A percentile compares a stretch with the other conserved stretches of the same genome.
These are phyloP conservation scores for Fraxinus anomala DNA, from an alignment of 257 asterid genomes.

Conservation along the genomic window DNA sequence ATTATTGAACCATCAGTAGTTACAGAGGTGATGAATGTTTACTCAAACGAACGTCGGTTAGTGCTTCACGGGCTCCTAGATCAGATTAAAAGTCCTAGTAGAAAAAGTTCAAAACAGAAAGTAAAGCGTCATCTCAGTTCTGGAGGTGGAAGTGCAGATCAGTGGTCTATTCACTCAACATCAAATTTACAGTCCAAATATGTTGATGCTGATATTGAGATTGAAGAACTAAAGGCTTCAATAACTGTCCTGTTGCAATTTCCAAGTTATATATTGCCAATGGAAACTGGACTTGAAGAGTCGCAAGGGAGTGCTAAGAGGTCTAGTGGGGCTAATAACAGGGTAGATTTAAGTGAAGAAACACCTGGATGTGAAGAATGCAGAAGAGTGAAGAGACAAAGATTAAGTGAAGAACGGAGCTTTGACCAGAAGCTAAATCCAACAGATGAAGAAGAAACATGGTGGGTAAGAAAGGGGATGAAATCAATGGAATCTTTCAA, in stretches of 20 bases:
- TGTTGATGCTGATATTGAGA: conserved; percentile 44
- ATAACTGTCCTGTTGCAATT: conserved; percentile 64
- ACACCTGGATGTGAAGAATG: conserved; percentile 96
- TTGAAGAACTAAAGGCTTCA: conserved; percentile 74
- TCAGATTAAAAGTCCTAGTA: conserved; percentile 30
- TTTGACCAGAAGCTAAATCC: conserved; percentile 48
- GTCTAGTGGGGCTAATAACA: conserved; percentile 46
- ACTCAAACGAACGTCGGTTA: conserved; percentile 80
- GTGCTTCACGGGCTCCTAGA: conserved; percentile 66
- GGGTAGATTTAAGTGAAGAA: conserved; percentile 63
- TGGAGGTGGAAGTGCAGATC: conserved; percentile 51
- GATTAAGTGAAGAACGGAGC: conserved; percentile 68
- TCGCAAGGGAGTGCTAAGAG: conserved; percentile 52
- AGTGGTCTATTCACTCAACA: conserved; percentile 49
- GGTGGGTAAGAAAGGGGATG: conserved; percentile 89
- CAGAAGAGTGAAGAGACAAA: conserved; percentile 79
- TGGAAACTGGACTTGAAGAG: conserved; percentile 57
- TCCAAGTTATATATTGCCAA: conserved; percentile 44
- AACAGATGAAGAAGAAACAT: conserved; percentile 73
- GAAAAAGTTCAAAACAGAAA: conserved; percentile 46
- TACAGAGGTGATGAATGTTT: conserved; percentile 62
- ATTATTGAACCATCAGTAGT: conserved; percentile 49
- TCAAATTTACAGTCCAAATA: neutral
- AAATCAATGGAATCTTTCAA: conserved; percentile 63
- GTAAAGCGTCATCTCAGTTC: conserved; percentile 38